These are phyloP conservation scores for Rutstroemia sydowiana DNA, from an alignment of 2,329 filamentous ascomycete genomes.

Conservation along the genomic window DNA sequence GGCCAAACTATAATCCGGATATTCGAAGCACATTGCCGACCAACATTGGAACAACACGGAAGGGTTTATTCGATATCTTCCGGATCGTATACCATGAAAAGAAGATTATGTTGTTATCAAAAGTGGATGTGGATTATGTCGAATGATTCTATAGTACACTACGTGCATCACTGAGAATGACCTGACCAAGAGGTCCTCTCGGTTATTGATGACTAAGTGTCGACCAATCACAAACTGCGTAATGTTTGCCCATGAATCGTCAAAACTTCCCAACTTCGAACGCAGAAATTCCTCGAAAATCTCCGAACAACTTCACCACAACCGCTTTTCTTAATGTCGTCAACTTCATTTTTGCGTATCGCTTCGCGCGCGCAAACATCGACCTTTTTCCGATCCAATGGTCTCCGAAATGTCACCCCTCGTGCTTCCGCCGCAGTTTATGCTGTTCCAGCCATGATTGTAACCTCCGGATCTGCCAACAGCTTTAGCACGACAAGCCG, in stretches of 20 bases:
- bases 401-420: conserved; percentile 49
- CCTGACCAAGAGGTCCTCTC: not conserved
- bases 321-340: conserved; percentile 48
- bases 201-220: conserved; percentile 3
- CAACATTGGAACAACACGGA: too few species aligned
- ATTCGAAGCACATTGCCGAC: too few species aligned
- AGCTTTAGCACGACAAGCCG: conserved; percentile 54
- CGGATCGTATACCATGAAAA: not conserved
- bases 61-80: too few species aligned
- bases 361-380: conserved; percentile 57
- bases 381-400: conserved; percentile 57
- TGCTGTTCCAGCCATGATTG: conserved; percentile 42
- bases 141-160: not conserved
- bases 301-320: conserved; percentile 13
- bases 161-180: not conserved
- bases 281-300: conserved; percentile 9
- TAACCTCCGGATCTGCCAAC: conserved; percentile 42
- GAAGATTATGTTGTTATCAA: not conserved
- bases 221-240: conserved; percentile 1
- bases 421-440: conserved; percentile 48
- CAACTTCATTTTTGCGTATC: conserved; percentile 61
- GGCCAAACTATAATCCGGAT: too few species aligned
- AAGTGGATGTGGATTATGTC: not conserved
- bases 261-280: conserved; percentile 10
- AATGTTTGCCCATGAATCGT: conserved; percentile 1